A percentile compares a stretch with the other conserved stretches of the same genome.
Evolutionary conservation across 140 eudicot genomes (phyloP).

Genomic region (Bidens hawaiensis): DNA sequence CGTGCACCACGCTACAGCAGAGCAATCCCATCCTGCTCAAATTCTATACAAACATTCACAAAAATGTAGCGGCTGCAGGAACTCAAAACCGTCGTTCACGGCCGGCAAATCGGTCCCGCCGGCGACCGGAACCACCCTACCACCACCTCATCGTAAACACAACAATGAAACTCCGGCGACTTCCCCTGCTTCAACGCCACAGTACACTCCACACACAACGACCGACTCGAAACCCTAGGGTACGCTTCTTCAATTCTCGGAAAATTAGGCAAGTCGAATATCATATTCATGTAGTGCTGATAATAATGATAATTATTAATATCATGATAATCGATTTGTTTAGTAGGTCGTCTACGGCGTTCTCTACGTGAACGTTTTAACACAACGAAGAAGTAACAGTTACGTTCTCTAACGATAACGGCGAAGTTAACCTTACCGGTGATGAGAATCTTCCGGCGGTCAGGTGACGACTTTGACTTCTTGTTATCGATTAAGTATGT

Average conservation of each 20-base stretch:
- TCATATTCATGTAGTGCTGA: conserved; percentile 24
- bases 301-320: too few species aligned
- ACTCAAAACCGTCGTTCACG: not conserved
- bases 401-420: conserved; percentile 24
- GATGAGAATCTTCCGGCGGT: conserved; percentile 47
- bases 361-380: conserved; percentile 56
- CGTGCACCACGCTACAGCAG: conserved; percentile 7
- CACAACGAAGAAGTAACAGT: conserved; percentile 49
- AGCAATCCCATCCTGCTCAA: conserved; percentile 7
- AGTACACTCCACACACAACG: conserved; percentile 39
- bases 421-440: conserved; percentile 60
- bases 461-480: conserved; percentile 18
- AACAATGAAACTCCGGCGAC: conserved; percentile 48
- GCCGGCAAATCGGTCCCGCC: conserved; percentile 55
- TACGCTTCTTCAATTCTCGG: conserved; percentile 30
- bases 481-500: conserved; percentile 44
- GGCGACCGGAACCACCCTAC: conserved; percentile 26
- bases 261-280: not conserved
- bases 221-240: conserved; percentile 1
- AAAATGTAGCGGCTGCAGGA: not conserved
- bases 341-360: conserved; percentile 18
- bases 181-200: conserved; percentile 18
- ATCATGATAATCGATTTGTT: not conserved
- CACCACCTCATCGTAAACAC: conserved; percentile 48
- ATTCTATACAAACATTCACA: conserved; percentile 3